Evolutionary conservation across 352 stramenopile genomes (phyloP).

Genomic region (Globisporangium canariense): DNA sequence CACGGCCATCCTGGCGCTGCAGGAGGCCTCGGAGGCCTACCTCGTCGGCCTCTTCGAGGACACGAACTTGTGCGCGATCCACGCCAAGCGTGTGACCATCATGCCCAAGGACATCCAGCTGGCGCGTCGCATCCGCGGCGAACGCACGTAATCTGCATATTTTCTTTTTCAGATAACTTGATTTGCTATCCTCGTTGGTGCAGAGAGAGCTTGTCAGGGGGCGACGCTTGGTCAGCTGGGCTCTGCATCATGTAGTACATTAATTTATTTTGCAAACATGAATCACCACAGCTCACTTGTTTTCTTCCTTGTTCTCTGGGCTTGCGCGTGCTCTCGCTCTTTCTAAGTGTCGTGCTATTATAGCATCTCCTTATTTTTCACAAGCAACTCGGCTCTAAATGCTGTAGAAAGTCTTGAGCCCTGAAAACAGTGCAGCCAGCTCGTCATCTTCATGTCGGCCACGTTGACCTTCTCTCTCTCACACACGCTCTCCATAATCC

Average conservation of each 20-base stretch:
- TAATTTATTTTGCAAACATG: slow-evolving; percentile 14
- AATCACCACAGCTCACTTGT: not conserved
- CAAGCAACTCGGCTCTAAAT: too few relatives aligned
- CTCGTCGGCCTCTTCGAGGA: slow-evolving; percentile 95
- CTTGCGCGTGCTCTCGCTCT: not conserved
- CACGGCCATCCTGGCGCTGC: slow-evolving; percentile 85
- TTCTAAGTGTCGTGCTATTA: not conserved
- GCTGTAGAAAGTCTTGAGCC: not conserved
- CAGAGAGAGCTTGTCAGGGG: not conserved
- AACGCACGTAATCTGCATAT: slow-evolving; percentile 58
- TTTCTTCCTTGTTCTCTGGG: not conserved
- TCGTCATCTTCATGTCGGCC: not conserved
- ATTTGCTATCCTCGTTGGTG: slow-evolving; percentile 9
- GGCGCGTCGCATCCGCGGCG: slow-evolving; percentile 89
- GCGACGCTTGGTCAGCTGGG: not conserved
- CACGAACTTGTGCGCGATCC: slow-evolving; percentile 94
- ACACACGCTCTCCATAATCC: not conserved
- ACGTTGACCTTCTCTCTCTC: not conserved
- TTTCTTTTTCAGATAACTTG: slow-evolving; percentile 3
- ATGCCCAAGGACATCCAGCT: slow-evolving; percentile 97
- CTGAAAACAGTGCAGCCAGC: not conserved
- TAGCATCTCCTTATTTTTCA: too few relatives aligned
- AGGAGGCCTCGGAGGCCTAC: slow-evolving; percentile 93
- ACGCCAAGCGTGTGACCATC: slow-evolving; percentile 96
- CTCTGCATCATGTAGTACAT: slow-evolving; percentile 12